These are phyloP conservation scores for Gardenia jasminoides DNA, from an alignment of 257 asterid genomes.

Conservation along the genomic window DNA sequence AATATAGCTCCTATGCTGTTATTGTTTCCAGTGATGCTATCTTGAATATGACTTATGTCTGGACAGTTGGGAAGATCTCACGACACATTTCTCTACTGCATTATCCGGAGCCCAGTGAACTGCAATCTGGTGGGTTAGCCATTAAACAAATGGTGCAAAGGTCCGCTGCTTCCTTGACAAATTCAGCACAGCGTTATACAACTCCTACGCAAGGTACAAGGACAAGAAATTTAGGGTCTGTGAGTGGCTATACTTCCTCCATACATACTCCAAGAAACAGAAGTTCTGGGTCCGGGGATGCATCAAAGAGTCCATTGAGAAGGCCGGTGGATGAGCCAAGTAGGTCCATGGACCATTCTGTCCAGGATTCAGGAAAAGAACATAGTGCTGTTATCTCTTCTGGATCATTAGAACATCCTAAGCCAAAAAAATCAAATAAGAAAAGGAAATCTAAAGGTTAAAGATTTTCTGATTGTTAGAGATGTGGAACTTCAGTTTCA, in stretches of 20 bases:
- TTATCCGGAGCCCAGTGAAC: constrained; percentile 62
- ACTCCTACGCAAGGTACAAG: constrained; percentile 45
- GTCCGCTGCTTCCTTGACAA: constrained; percentile 46
- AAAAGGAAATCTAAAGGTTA: constrained; percentile 31
- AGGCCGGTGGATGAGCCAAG: constrained; percentile 33
- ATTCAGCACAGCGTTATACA: constrained; percentile 38
- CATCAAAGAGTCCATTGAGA: constrained; percentile 42
- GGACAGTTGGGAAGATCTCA: constrained; percentile 69
- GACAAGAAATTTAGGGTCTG: constrained; percentile 32
- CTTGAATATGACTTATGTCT: background rate
- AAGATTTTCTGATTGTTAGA: background rate
- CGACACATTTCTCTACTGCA: constrained; percentile 52
- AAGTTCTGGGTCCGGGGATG: constrained; percentile 37
- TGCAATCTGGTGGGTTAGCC: constrained; percentile 26
- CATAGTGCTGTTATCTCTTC: constrained; percentile 45
- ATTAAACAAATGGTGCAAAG: constrained; percentile 32
- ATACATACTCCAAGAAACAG: constrained; percentile 40
- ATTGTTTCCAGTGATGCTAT: background rate
- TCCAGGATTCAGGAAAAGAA: constrained; percentile 49
- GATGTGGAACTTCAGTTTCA: background rate
- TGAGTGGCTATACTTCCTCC: constrained; percentile 36
- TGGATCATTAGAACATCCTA: constrained; percentile 45
- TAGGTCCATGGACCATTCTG: constrained; percentile 28
- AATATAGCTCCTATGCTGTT: background rate
- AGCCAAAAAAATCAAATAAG: constrained; percentile 50